phyloP scores from a whole-genome alignment of 495 filamentous ascomycete genomes.

The Aspergillus conjunctus region DNA sequence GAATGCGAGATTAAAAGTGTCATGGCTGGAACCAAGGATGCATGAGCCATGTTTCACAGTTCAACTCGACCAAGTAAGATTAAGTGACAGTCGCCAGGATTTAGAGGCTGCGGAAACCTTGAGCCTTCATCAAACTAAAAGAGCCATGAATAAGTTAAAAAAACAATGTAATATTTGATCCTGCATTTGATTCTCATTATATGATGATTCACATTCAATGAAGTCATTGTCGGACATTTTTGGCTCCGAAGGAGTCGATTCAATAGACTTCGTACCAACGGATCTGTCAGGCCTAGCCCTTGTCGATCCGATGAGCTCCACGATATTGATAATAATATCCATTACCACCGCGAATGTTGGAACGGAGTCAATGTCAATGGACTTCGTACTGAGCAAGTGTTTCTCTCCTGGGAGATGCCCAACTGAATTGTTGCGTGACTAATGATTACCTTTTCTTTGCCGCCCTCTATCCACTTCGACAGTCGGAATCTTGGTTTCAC shows the following conservation, averaged over 20 bases:
- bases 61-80: slow-evolving; percentile 14
- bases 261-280: too few species aligned
- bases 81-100: slow-evolving; percentile 15
- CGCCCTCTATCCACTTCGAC: neutral
- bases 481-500: neutral
- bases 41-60: slow-evolving; percentile 27
- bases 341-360: too few species aligned
- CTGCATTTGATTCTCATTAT: slow-evolving; percentile 3
- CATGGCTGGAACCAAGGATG: slow-evolving; percentile 5
- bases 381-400: too few species aligned
- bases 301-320: too few species aligned
- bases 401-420: too few species aligned
- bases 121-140: slow-evolving; percentile 2
- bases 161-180: neutral
- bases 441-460: neutral
- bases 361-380: too few species aligned
- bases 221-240: too few species aligned
- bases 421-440: too few species aligned
- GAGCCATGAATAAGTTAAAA: neutral
- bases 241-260: too few species aligned
- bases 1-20: slow-evolving; percentile 21
- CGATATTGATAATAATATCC: too few species aligned
- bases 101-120: slow-evolving; percentile 6
- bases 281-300: too few species aligned
- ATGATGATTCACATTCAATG: too few species aligned